Evolutionary conservation across 2,329 filamentous ascomycete species (phyloP).

Genomic region (Epichloe scottii): DNA sequence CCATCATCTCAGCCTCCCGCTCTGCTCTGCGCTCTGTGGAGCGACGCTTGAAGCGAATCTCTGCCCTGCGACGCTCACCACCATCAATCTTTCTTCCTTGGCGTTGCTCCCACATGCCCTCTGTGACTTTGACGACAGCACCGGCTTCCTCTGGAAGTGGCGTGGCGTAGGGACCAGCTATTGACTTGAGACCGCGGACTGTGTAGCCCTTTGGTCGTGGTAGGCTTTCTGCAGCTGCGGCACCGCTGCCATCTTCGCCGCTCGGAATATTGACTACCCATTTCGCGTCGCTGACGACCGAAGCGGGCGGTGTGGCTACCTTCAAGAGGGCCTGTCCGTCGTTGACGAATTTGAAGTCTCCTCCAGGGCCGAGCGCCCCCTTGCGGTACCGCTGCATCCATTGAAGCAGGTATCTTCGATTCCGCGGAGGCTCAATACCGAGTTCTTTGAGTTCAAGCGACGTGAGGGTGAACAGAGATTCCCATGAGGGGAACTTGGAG

Average conservation of each 20-base stretch:
- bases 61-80: constrained; percentile 78
- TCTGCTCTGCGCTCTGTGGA: constrained; percentile 66
- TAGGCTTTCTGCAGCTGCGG: constrained; percentile 8
- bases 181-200: constrained; percentile 54
- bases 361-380: constrained; percentile 68
- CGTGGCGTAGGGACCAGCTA: constrained; percentile 63
- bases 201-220: constrained; percentile 37
- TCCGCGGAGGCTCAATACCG: constrained; percentile 75
- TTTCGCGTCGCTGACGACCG: constrained; percentile 31
- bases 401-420: constrained; percentile 69
- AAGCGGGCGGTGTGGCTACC: constrained; percentile 28
- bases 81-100: constrained; percentile 88
- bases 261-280: constrained; percentile 43
- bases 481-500: constrained; percentile 82
- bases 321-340: constrained; percentile 40
- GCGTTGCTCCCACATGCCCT: constrained; percentile 88
- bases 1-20: constrained; percentile 29
- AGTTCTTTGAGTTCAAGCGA: constrained; percentile 68
- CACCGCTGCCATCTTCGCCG: constrained; percentile 24
- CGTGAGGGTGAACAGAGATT: constrained; percentile 71
- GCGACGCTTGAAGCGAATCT: constrained; percentile 77
- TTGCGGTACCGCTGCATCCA: constrained; percentile 79
- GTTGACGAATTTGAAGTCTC: constrained; percentile 63
- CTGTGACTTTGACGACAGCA: constrained; percentile 56
- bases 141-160: constrained; percentile 52